These are phyloP conservation scores for Lagenidium giganteum DNA, from an alignment of 352 stramenopile genomes.

Conservation along the genomic window DNA sequence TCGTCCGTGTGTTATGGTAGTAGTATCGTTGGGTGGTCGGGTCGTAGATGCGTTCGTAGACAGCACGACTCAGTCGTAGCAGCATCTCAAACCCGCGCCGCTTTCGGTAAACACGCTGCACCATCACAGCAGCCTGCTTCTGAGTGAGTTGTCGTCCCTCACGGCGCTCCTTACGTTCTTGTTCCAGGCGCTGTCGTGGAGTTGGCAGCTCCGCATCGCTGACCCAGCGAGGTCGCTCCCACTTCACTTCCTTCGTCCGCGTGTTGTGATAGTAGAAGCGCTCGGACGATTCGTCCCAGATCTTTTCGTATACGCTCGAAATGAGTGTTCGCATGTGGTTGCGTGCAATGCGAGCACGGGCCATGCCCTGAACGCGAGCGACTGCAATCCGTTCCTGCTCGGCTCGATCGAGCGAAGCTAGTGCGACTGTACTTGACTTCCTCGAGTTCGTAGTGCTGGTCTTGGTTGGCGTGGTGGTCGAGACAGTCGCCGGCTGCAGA, in stretches of 20 bases:
- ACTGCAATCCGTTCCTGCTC: conserved; percentile 28
- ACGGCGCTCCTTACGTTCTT: neutral
- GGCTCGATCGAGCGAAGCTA: too few species aligned
- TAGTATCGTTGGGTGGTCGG: conserved; percentile 42
- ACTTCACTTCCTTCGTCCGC: conserved; percentile 57
- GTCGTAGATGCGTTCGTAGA: conserved; percentile 76
- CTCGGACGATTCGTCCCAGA: conserved; percentile 42
- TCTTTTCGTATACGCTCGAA: conserved; percentile 77
- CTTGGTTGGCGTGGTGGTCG: neutral
- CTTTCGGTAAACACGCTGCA: conserved; percentile 51
- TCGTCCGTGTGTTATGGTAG: conserved; percentile 79
- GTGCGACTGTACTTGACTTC: too few species aligned
- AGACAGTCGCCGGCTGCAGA: neutral
- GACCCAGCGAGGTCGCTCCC: conserved; percentile 61
- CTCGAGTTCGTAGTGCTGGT: conserved; percentile 3
- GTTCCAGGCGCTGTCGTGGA: conserved; percentile 22
- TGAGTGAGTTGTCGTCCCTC: conserved; percentile 22
- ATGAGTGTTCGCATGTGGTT: conserved; percentile 45
- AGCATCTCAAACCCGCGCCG: conserved; percentile 39
- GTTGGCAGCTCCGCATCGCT: conserved; percentile 57
- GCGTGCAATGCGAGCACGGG: conserved; percentile 40
- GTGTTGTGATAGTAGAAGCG: conserved; percentile 84
- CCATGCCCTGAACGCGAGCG: conserved; percentile 48
- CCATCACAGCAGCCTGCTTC: conserved; percentile 36
- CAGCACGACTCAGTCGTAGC: conserved; percentile 31